Base-by-base conservation (phyloP, 1,284 basidiomycete species). In the Binderoboletus segoi region DNA sequence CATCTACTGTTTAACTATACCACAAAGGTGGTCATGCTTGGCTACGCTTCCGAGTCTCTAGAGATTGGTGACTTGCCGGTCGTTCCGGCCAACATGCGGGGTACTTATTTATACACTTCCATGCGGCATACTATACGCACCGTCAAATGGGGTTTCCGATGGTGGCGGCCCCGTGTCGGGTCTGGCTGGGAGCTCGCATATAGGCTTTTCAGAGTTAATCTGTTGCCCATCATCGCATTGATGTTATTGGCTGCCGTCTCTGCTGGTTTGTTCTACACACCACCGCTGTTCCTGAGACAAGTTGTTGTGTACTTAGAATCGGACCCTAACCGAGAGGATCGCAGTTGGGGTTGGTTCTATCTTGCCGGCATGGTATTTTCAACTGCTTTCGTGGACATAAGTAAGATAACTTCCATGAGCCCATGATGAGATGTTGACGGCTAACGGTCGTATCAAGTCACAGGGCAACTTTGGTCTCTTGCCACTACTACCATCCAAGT, bases 51-150 rank as follows among this genome's bases (percentile, higher is more conserved):
- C 4, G 79, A 83, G 57, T 88, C 83, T 54, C 81, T 95, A 56
- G 91, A 95, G 64, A 91, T 94, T 23, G 91, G 86, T 60, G 93
- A 95, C 70, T 75, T 95, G 43, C 93, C 93, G 2, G 85, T 95
- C 52, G 79, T 94, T 10, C 83, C 87, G 0, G 83, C 79, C 0
- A 70, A 82, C 61, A 87, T 93, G 82, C 88, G 93, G 52, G 81
- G 87, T 0, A 80, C 85, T 3, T 70, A 71, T 60, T 80, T 85
- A 44, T 88, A 73, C 20, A 15, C 65, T 28, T 44, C 63, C n/a
- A 72, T 71, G 71, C 71, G 70, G 48, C 67, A 46, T 20, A 68
- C 72, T 5, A 65, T 80, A 61, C 75, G 71, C 23, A 71, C 67
- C 12, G 51, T 73, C 51, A 74, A 70, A 12, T 69, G 70, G 78